A percentile compares a stretch with the other conserved stretches of the same genome.
phyloP scores from a whole-genome alignment of 2,329 filamentous ascomycete genomes.

The Beauveria medogensis region DNA sequence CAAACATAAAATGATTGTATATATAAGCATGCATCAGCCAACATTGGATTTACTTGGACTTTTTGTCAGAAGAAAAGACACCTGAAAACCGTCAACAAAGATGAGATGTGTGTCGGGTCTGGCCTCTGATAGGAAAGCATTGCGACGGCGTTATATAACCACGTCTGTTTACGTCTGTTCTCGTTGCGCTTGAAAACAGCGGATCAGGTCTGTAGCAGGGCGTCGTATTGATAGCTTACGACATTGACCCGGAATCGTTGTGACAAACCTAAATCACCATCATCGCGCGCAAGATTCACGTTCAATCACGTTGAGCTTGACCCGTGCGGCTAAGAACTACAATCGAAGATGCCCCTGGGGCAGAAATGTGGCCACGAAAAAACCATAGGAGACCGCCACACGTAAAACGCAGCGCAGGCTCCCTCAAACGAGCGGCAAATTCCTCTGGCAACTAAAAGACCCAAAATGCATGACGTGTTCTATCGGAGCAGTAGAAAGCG shows the following conservation, averaged over 20 bases:
- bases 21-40: neutral
- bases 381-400: constrained; percentile 38
- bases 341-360: neutral
- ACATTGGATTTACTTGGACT: no score
- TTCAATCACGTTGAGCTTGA: neutral
- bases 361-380: constrained; percentile 31
- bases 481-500: constrained; percentile 14
- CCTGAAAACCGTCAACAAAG: no score
- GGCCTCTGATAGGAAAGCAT: no score
- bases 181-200: no score
- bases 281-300: no score
- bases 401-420: constrained; percentile 26
- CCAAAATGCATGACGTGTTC: constrained; percentile 16
- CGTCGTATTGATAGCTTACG: neutral
- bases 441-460: constrained; percentile 27
- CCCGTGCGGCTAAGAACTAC: neutral
- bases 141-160: no score
- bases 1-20: neutral
- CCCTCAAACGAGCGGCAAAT: constrained; percentile 36
- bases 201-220: neutral
- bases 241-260: neutral
- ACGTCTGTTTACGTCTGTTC: no score
- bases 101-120: no score
- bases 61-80: no score
- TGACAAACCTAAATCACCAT: neutral